Base-by-base conservation (phyloP, 2,329 filamentous ascomycete species). In the Ophiognomonia clavigignenti-juglandacearum region DNA sequence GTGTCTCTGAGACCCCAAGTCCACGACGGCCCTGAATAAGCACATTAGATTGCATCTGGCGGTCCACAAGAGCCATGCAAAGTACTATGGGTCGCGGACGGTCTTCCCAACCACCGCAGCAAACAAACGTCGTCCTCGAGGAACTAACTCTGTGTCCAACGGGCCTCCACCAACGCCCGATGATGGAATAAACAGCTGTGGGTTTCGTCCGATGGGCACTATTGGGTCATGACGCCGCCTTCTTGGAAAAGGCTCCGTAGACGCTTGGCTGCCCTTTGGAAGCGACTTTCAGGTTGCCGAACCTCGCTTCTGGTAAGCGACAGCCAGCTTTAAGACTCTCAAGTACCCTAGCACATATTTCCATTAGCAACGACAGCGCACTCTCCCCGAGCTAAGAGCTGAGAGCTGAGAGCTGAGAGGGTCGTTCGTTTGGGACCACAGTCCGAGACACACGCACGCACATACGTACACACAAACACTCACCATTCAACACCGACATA, bases 401-500 rank as follows among this genome's bases (percentile, higher is more conserved):
- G n/a, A n/a, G n/a, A n/a, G 24, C 6, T 16, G 20, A 16, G 13
- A 20, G 20, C 23, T 22, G 18, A 38, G 5, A 32, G 18, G 10
- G 7, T 10, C 3, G 8, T 13, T 4, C 8, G 22, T 23, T 3
- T 4, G 9, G 8, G 23, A 6, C 13, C 18, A 23, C 13, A 19
- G 4, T 7, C 23, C 29, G 4, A 35, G 38, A n/a, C n/a, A n/a
- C n/a, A n/a, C n/a, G n/a, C n/a, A n/a, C n/a, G n/a, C n/a, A n/a
- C n/a, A n/a, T n/a, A n/a, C n/a, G n/a, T n/a, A n/a, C n/a, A n/a
- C n/a, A n/a, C n/a, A n/a, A n/a, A 48, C 38, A 70, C 73, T 58
- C 61, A 86, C 88, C 90, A 96, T 57, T 95, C 85, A 22, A 84
- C 87, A 43, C 76, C 80, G 45, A 96, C 85, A 64, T 86, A 92